Percentiles rank a stretch among this genome's conserved stretches.
Conservation (phyloP, 2,329 filamentous ascomycete species). For the Phyllosticta citrichinensis region DNA sequence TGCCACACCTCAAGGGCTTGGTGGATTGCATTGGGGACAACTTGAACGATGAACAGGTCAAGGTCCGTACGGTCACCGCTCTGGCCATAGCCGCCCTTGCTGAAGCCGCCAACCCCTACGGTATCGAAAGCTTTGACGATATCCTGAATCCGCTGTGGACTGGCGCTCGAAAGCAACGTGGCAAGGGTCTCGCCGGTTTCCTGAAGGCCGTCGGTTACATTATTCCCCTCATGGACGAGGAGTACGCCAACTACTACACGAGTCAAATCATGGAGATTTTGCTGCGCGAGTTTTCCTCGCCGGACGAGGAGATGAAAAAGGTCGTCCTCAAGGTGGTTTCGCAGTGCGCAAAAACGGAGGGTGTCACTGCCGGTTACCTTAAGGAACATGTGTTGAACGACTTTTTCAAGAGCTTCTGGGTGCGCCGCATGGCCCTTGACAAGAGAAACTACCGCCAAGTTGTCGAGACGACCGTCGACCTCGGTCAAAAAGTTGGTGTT, state of each 20-base stretch:
- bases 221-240: conserved; percentile 98
- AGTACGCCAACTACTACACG: conserved; percentile 98
- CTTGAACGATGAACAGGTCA: conserved; percentile 93
- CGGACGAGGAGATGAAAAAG: conserved; percentile 99
- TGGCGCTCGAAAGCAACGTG: conserved; percentile 87
- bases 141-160: conserved; percentile 97
- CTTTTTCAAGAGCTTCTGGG: conserved; percentile 99
- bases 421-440: conserved; percentile 89
- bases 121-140: conserved; percentile 97
- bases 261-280: conserved; percentile 98
- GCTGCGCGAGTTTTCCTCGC: conserved; percentile 88
- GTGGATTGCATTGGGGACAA: conserved; percentile 96
- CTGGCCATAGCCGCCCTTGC: conserved; percentile 90
- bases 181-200: conserved; percentile 91
- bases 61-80: conserved; percentile 92
- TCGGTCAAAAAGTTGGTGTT: conserved; percentile 95
- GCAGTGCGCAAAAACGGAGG: conserved; percentile 87
- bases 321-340: conserved; percentile 96
- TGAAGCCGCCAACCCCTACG: conserved; percentile 93
- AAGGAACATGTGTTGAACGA: conserved; percentile 92
- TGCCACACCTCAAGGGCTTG: conserved; percentile 89
- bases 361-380: conserved; percentile 87
- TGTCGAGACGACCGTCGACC: conserved; percentile 93
- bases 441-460: conserved; percentile 97
- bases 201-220: conserved; percentile 97